These are phyloP conservation scores for Phialocephala sp. DNA, from an alignment of 2,329 filamentous ascomycete species.

Conservation along the genomic window DNA sequence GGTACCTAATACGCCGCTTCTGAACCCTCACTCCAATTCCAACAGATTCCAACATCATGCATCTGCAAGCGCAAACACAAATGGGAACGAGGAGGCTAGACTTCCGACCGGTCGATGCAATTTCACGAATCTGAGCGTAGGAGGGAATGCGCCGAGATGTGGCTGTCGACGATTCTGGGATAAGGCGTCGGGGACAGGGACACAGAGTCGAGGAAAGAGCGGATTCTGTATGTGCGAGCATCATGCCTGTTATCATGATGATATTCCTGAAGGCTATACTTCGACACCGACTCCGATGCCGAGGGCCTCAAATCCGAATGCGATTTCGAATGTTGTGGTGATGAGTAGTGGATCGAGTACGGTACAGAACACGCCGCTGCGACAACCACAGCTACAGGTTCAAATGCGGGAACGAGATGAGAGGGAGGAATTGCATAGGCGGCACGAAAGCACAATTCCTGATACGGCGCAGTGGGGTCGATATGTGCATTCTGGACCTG, in stretches of 20 bases:
- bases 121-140: slow-evolving; percentile 52
- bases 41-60: not conserved
- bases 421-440: slow-evolving; percentile 15
- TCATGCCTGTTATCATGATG: slow-evolving; percentile 61
- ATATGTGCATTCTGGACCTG: slow-evolving; percentile 35
- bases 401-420: slow-evolving; percentile 11
- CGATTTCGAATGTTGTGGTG: slow-evolving; percentile 18
- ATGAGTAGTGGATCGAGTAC: slow-evolving; percentile 17
- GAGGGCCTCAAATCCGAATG: too few species aligned
- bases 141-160: slow-evolving; percentile 51
- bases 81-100: slow-evolving; percentile 33
- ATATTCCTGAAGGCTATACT: slow-evolving; percentile 27
- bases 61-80: slow-evolving; percentile 7
- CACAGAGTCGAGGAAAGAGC: slow-evolving; percentile 13
- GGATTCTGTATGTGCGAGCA: slow-evolving; percentile 58
- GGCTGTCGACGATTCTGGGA: slow-evolving; percentile 60
- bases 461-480: slow-evolving; percentile 40
- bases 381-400: not conserved
- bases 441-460: slow-evolving; percentile 24
- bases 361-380: slow-evolving; percentile 11
- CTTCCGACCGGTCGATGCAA: slow-evolving; percentile 58
- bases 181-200: slow-evolving; percentile 41
- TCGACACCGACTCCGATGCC: slow-evolving; percentile 5
- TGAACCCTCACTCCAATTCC: not conserved
- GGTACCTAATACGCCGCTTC: slow-evolving; percentile 40